Base-by-base conservation (phyloP, 2,329 filamentous ascomycete species). In the Venturia nashicola region DNA sequence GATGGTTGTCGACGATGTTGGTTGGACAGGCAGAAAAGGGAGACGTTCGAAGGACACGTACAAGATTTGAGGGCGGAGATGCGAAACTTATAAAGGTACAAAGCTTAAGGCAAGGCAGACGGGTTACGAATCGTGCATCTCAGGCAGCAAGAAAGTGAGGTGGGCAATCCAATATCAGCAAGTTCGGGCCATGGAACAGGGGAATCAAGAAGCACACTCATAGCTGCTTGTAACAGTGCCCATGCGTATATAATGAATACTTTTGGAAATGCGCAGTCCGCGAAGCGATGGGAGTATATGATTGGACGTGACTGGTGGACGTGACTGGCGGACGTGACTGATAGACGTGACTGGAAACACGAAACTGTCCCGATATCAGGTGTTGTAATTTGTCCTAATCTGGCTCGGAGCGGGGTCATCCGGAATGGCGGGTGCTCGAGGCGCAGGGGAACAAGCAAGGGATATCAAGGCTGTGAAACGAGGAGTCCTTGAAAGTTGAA, bases 81-180 rank as follows among this genome's bases (percentile, higher is more conserved):
- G 48, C 34, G 7, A 57, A 18, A 44, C 32, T 43, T 43, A 57
- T 40, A 64, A 40, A 51, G 62, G 16, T 32, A 34, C n/a, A 16
- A 51, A 27, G 27, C 27, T 27, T 27, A 27, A 34, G 42, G n/a
- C 18, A 64, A 60, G 36, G 62, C 57, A 48, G 40, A 48, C 43
- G 42, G 48, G 43, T 39, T 46, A 54, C 36, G 55, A 61, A 61
- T 51, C 16, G 55, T 40, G 20, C 20, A 23, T n/a, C 34, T 44
- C 59, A 60, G 59, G 59, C 59, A 60, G 59, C 57, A 43, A 43
- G 36, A 60, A 42, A 60, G n/a, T n/a, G n/a, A n/a, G n/a, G 57
- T 12, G 51, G 51, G 51, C 51, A n/a, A 55, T 55, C 12, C 36
- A 36, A 55, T 55, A 5, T 34, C 11, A 36, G 16, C 14, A 11